Conservation (phyloP, 2,329 filamentous ascomycete species). For the Calonectria montana region DNA sequence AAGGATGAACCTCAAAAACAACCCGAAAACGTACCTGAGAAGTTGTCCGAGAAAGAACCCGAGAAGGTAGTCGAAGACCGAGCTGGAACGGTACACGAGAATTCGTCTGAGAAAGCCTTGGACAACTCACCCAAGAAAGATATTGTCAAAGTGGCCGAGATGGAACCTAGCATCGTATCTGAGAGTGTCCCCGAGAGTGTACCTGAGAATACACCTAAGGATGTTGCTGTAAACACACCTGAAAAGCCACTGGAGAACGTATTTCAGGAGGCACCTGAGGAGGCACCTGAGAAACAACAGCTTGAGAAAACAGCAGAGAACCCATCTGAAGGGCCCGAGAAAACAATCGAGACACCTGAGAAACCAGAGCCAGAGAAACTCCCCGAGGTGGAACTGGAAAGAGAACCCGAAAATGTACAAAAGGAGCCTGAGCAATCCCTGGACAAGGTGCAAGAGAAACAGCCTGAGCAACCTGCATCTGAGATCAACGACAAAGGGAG, state of each 20-base stretch:
- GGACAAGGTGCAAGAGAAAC: background rate
- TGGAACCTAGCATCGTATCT: background rate
- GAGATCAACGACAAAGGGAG: background rate
- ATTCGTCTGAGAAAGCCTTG: background rate
- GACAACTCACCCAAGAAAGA: background rate
- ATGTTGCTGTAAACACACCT: background rate
- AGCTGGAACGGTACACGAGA: background rate
- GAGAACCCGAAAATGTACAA: background rate
- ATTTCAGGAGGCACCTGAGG: background rate
- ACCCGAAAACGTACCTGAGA: background rate
- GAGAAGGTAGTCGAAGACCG: background rate
- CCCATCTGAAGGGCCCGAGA: background rate
- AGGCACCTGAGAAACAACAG: background rate
- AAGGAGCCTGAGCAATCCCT: background rate
- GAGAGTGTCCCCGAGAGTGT: background rate
- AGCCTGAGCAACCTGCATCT: background rate
- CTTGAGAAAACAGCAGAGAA: background rate
- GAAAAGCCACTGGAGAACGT: background rate
- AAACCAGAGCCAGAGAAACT: background rate
- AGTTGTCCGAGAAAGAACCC: background rate
- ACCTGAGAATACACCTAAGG: background rate
- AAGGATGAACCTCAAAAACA: constrained; percentile 1
- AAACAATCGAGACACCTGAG: background rate
- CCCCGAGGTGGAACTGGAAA: background rate
- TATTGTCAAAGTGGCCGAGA: background rate